These are phyloP conservation scores for Colletotrichum plurivorum DNA, from an alignment of 2,329 filamentous ascomycete genomes.

Conservation along the genomic window DNA sequence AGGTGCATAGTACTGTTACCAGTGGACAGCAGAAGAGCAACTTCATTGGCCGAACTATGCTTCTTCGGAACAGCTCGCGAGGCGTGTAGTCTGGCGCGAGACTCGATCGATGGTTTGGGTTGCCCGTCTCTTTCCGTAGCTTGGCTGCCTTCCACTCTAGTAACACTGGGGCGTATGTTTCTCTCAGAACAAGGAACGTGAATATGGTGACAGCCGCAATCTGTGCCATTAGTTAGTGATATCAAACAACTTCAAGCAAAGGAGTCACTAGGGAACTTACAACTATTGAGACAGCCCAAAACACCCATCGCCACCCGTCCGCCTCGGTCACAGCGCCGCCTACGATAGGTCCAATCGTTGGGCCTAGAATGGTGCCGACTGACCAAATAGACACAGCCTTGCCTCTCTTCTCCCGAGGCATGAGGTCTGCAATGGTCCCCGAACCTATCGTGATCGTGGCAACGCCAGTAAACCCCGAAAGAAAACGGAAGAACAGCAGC, in stretches of 20 bases:
- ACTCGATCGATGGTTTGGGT: slow-evolving; percentile 66
- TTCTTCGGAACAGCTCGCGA: slow-evolving; percentile 56
- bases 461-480: slow-evolving; percentile 74
- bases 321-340: slow-evolving; percentile 54
- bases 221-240: slow-evolving; percentile 41
- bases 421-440: slow-evolving; percentile 25
- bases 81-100: slow-evolving; percentile 60
- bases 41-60: slow-evolving; percentile 63
- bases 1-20: slow-evolving; percentile 58
- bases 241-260: slow-evolving; percentile 35
- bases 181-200: slow-evolving; percentile 57
- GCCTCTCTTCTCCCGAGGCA: slow-evolving; percentile 48
- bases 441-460: slow-evolving; percentile 67
- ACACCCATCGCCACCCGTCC: slow-evolving; percentile 58
- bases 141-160: slow-evolving; percentile 57
- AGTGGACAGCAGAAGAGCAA: slow-evolving; percentile 62
- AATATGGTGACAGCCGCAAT: slow-evolving; percentile 51
- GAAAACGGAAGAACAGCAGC: slow-evolving; percentile 71
- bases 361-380: slow-evolving; percentile 58
- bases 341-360: slow-evolving; percentile 57
- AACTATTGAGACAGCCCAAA: slow-evolving; percentile 37
- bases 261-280: background rate
- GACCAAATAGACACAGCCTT: slow-evolving; percentile 57
- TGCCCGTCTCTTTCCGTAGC: slow-evolving; percentile 67
- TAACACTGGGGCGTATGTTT: slow-evolving; percentile 64